phyloP scores from a whole-genome alignment of 345 rosid species.

The Eucalyptus paniculata region DNA sequence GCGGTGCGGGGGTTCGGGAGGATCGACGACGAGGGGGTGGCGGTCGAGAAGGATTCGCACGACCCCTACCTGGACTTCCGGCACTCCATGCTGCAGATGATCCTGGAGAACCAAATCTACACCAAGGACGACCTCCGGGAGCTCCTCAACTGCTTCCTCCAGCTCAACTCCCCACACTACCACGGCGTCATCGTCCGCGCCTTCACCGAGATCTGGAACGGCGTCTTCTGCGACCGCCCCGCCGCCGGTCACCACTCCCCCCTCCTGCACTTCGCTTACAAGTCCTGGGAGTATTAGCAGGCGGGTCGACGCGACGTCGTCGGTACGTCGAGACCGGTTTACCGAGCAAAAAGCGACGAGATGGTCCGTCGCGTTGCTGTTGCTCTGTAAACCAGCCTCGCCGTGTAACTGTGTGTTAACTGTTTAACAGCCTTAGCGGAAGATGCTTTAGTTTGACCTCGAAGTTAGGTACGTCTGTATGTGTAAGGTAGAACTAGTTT shows the following conservation, averaged over 20 bases:
- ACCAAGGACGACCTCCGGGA: constrained; percentile 68
- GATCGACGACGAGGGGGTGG: constrained; percentile 56
- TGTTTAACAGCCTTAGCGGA: neutral
- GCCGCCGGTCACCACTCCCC: neutral
- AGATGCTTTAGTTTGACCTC: neutral
- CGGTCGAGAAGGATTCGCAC: constrained; percentile 90
- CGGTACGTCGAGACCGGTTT: neutral
- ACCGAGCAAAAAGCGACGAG: neutral
- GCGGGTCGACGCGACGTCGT: neutral
- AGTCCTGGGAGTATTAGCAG: neutral
- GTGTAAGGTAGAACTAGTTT: neutral
- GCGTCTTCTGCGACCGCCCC: constrained; percentile 37
- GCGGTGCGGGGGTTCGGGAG: constrained; percentile 37
- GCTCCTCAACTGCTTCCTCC: constrained; percentile 76
- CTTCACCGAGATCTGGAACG: constrained; percentile 95
- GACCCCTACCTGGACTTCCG: constrained; percentile 90
- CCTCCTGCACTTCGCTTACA: neutral
- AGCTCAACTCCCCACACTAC: constrained; percentile 66
- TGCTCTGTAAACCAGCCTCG: neutral
- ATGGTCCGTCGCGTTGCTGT: neutral
- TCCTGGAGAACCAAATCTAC: constrained; percentile 78
- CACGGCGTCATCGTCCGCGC: constrained; percentile 79
- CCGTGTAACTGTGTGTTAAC: neutral
- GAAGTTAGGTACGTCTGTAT: neutral
- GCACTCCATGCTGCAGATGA: constrained; percentile 94